Evolutionary conservation across 768 basidiomycete species (phyloP).

Genomic region (Lentinula lateritia): DNA sequence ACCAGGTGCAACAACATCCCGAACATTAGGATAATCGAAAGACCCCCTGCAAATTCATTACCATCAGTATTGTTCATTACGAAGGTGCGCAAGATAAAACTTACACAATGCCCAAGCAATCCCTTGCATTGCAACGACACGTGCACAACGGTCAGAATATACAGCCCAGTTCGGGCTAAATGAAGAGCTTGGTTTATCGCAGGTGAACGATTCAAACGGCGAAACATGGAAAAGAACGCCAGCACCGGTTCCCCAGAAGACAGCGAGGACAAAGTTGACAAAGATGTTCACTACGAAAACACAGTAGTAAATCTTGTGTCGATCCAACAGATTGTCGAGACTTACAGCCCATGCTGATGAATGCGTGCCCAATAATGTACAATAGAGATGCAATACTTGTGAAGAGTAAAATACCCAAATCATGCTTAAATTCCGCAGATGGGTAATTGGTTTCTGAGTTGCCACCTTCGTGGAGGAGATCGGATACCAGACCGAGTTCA

Average conservation of each 20-base stretch:
- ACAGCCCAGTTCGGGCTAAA: conserved; percentile 21
- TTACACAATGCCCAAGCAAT: conserved; percentile 25
- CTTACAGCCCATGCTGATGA: conserved; percentile 19
- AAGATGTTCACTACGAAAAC: conserved; percentile 18
- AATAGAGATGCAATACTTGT: conserved; percentile 20
- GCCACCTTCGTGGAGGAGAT: conserved; percentile 25
- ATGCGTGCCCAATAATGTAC: conserved; percentile 19
- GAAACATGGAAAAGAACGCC: conserved; percentile 22
- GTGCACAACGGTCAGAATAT: conserved; percentile 18
- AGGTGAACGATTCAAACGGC: conserved; percentile 21
- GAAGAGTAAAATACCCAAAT: conserved; percentile 23
- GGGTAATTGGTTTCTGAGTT: conserved; percentile 20
- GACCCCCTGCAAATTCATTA: conserved; percentile 15
- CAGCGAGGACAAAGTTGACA: conserved; percentile 20
- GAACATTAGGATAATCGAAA: conserved; percentile 21
- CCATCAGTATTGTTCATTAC: background rate
- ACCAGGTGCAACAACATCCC: conserved; percentile 23
- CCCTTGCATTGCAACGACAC: conserved; percentile 22
- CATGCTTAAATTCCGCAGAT: conserved; percentile 22
- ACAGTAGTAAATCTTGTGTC: background rate
- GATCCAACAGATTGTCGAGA: background rate
- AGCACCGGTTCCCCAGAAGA: conserved; percentile 28
- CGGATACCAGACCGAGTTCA: conserved; percentile 24
- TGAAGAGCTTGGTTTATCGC: conserved; percentile 8
- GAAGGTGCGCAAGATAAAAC: conserved; percentile 5